These are phyloP conservation scores for Silene uniflora DNA, from an alignment of 148 eudicot species.

Conservation along the genomic window DNA sequence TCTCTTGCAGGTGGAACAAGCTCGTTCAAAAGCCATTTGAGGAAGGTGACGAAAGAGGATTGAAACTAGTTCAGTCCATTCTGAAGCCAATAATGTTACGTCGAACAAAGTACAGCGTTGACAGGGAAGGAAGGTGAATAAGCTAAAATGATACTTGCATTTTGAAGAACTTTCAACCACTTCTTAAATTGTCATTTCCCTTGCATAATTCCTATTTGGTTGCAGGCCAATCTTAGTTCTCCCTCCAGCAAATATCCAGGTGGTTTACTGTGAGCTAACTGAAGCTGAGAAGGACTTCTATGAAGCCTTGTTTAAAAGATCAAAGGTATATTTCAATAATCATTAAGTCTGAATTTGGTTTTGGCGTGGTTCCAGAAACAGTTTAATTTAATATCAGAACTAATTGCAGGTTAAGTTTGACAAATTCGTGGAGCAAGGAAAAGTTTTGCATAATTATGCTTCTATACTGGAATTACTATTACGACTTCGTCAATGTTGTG, in stretches of 20 bases:
- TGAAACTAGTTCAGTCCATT: conserved; percentile 77
- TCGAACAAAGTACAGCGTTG: conserved; percentile 83
- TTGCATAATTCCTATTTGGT: background rate
- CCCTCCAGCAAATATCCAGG: conserved; percentile 86
- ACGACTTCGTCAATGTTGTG: conserved; percentile 98
- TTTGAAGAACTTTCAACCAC: background rate
- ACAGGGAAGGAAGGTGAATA: conserved; percentile 79
- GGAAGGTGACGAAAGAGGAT: conserved; percentile 97
- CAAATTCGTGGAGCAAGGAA: conserved; percentile 95
- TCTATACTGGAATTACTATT: conserved; percentile 87
- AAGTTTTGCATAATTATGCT: conserved; percentile 93
- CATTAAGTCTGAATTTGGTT: background rate
- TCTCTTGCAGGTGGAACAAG: conserved; percentile 79
- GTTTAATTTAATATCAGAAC: conserved; percentile 16
- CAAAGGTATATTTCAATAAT: conserved; percentile 52
- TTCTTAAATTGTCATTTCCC: conserved; percentile 3
- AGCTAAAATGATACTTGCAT: conserved; percentile 4
- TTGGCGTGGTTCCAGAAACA: background rate
- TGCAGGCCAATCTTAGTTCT: conserved; percentile 90
- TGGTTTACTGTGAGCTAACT: conserved; percentile 77
- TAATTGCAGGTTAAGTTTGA: conserved; percentile 84
- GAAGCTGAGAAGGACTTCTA: conserved; percentile 97
- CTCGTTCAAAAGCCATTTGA: conserved; percentile 93
- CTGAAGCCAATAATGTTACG: conserved; percentile 90
- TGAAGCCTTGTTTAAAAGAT: conserved; percentile 83